phyloP scores from a whole-genome alignment of 768 basidiomycete species.

The Favolaschia claudopus region DNA sequence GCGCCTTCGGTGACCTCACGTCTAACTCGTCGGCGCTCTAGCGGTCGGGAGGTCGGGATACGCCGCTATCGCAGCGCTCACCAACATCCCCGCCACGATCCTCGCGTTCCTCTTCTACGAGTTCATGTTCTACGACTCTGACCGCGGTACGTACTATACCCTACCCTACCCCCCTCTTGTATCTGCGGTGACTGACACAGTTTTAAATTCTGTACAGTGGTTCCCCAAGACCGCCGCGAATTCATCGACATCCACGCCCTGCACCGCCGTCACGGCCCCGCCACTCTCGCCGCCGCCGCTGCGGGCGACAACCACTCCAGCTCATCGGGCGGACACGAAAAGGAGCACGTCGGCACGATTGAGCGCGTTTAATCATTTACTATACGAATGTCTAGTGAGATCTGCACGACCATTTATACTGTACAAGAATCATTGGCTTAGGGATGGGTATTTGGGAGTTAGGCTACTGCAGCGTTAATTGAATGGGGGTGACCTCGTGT shows the following conservation, averaged over 20 bases:
- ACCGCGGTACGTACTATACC: slow-evolving; percentile 54
- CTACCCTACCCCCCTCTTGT: not conserved
- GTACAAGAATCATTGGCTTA: no score
- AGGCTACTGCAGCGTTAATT: no score
- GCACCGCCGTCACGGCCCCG: slow-evolving; percentile 16
- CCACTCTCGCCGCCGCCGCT: not conserved
- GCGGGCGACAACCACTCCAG: not conserved
- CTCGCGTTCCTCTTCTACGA: slow-evolving; percentile 64
- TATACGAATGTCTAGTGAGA: no score
- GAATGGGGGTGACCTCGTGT: no score
- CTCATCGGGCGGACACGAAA: not conserved
- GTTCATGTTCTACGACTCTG: slow-evolving; percentile 62
- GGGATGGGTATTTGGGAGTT: no score
- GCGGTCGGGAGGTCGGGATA: slow-evolving; percentile 41
- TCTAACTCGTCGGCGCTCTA: slow-evolving; percentile 43
- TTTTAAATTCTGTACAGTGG: not conserved
- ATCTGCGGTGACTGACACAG: not conserved
- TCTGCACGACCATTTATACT: no score
- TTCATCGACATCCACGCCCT: slow-evolving; percentile 25
- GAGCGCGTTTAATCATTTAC: slow-evolving; percentile 15
- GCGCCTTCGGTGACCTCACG: slow-evolving; percentile 1
- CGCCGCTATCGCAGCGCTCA: slow-evolving; percentile 68
- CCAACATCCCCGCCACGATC: slow-evolving; percentile 70
- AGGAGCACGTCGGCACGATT: slow-evolving; percentile 19
- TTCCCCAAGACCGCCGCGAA: slow-evolving; percentile 19